Conservation (phyloP, 192 early-diverging fungal genomes). For the Linderina pennispora region DNA sequence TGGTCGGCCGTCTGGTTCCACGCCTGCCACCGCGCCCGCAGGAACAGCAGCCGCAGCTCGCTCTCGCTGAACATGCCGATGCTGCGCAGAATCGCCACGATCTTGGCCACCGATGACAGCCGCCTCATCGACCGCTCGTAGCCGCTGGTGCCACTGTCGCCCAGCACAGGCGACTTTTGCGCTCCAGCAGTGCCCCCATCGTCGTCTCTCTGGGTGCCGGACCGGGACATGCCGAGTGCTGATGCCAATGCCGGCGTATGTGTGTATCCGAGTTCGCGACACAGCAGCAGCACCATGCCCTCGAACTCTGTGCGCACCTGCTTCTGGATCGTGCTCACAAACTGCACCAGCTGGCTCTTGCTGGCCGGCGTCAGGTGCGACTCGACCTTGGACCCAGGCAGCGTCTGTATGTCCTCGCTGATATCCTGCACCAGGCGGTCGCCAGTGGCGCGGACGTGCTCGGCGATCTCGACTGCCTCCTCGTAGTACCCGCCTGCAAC, state of each 20-base stretch:
- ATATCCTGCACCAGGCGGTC: slow-evolving; percentile 34
- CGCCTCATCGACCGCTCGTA: slow-evolving; percentile 32
- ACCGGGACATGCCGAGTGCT: neutral
- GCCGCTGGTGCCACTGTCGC: neutral
- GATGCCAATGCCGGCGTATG: neutral
- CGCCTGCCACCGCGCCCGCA: slow-evolving; percentile 43
- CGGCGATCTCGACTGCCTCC: slow-evolving; percentile 41
- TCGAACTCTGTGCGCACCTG: slow-evolving; percentile 43
- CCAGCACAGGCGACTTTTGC: no score
- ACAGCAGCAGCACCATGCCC: slow-evolving; percentile 30
- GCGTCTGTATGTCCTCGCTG: slow-evolving; percentile 21
- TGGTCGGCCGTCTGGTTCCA: slow-evolving; percentile 29
- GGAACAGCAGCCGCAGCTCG: slow-evolving; percentile 37
- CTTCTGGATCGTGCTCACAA: slow-evolving; percentile 26
- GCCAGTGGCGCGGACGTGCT: slow-evolving; percentile 35
- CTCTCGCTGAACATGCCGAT: slow-evolving; percentile 29
- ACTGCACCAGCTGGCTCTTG: slow-evolving; percentile 15
- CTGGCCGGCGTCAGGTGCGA: neutral
- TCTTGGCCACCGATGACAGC: slow-evolving; percentile 28
- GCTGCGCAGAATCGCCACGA: slow-evolving; percentile 32
- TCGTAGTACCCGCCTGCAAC: slow-evolving; percentile 43
- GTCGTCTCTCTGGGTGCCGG: neutral
- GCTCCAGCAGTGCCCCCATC: no score
- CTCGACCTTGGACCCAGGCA: slow-evolving; percentile 20
- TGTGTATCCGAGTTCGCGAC: slow-evolving; percentile 26